These are phyloP conservation scores for Emiliania huxleyi DNA, from an alignment of 78 protist species.

Conservation along the genomic window DNA sequence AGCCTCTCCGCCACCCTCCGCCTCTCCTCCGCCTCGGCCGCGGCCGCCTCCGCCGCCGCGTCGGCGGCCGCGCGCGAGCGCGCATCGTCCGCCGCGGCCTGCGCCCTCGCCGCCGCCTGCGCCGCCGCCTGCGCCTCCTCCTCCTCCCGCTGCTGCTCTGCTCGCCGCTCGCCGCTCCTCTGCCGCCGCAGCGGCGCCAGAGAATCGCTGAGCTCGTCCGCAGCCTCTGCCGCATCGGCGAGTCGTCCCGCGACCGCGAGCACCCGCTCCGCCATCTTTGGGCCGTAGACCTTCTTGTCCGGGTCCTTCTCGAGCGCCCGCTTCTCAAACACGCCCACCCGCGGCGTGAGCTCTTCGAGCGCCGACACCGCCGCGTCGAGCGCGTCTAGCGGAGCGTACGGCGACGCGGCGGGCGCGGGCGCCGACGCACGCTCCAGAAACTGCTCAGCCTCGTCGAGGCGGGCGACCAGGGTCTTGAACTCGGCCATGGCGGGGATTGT, in stretches of 20 bases:
- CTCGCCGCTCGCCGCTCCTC: neutral
- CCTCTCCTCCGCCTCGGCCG: neutral
- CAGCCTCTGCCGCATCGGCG: neutral
- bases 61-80: neutral
- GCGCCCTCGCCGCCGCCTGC: neutral
- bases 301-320: neutral
- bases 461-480: neutral
- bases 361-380: neutral
- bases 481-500: neutral
- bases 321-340: neutral
- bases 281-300: neutral
- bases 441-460: neutral
- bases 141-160: neutral
- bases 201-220: neutral
- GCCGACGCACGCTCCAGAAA: neutral
- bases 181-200: neutral
- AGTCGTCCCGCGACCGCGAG: neutral
- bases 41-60: neutral
- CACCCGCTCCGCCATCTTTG: neutral
- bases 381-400: neutral
- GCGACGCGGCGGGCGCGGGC: neutral
- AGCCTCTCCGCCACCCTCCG: neutral
- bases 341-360: neutral
- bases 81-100: neutral
- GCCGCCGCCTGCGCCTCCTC: neutral